These are phyloP conservation scores for Paecilomyces dactylethromorphus DNA, from an alignment of 2,329 filamentous ascomycete species.

Conservation along the genomic window DNA sequence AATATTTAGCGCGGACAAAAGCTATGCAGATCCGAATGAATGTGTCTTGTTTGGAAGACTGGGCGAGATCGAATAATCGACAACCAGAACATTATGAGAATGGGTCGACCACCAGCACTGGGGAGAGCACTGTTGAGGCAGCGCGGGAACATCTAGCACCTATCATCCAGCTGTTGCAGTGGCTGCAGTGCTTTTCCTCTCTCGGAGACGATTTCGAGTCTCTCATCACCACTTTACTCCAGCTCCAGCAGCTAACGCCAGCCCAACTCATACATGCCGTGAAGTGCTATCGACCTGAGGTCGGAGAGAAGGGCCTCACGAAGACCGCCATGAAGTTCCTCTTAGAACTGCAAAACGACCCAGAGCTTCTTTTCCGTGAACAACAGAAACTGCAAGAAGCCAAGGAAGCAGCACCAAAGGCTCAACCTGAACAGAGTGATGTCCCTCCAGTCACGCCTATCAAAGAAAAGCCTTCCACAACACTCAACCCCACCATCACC, in stretches of 20 bases:
- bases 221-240: conserved; percentile 79
- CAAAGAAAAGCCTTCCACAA: conserved; percentile 9
- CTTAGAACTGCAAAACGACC: conserved; percentile 69
- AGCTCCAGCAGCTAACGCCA: conserved; percentile 75
- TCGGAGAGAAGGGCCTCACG: conserved; percentile 84
- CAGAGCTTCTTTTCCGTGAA: conserved; percentile 46
- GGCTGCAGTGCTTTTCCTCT: conserved; percentile 96
- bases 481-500: conserved; percentile 1
- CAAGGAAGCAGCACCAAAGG: not conserved
- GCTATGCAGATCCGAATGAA: conserved; percentile 99
- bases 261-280: conserved; percentile 88
- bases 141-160: conserved; percentile 80
- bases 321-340: conserved; percentile 88
- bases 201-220: conserved; percentile 85
- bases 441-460: conserved; percentile 23
- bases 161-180: conserved; percentile 88
- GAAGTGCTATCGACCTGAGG: conserved; percentile 88
- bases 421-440: conserved; percentile 4
- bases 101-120: conserved; percentile 75
- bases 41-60: conserved; percentile 88
- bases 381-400: conserved; percentile 25
- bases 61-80: conserved; percentile 88
- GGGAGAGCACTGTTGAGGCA: conserved; percentile 80
- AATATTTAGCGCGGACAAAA: conserved; percentile 91
- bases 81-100: conserved; percentile 94